Evolutionary conservation across 148 eudicot genomes (phyloP).

Genomic region (Agrostemma githago): DNA sequence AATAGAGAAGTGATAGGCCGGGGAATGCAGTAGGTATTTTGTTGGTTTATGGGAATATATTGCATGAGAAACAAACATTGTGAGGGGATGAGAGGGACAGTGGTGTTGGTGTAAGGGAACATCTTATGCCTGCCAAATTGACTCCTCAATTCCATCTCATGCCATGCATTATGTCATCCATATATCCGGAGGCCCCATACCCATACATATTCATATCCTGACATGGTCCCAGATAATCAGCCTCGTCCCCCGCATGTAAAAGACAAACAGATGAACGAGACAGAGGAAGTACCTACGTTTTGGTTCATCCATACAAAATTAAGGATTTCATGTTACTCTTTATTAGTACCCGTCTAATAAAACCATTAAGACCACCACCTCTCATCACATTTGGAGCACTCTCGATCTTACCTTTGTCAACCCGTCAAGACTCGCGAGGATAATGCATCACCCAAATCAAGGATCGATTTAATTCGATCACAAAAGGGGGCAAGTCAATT

Average conservation of each 20-base stretch:
- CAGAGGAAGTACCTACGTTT: neutral
- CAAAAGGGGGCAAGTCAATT: too few species aligned
- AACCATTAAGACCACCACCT: too few species aligned
- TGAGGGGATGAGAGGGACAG: neutral
- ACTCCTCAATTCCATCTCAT: slow-evolving; percentile 19
- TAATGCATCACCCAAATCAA: too few species aligned
- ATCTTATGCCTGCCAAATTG: slow-evolving; percentile 27
- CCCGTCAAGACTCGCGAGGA: too few species aligned
- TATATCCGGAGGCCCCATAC: neutral
- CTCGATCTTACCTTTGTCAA: too few species aligned
- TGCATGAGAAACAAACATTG: slow-evolving; percentile 12
- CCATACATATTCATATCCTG: too few species aligned
- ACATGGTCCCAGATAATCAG: too few species aligned
- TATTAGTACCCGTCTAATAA: too few species aligned
- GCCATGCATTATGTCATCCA: slow-evolving; percentile 12
- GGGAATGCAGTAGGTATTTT: neutral
- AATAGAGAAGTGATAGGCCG: neutral
- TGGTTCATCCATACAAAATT: neutral
- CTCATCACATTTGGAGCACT: too few species aligned
- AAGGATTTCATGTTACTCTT: neutral
- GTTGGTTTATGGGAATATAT: neutral
- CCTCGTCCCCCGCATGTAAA: too few species aligned
- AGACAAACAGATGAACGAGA: too few species aligned
- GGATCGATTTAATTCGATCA: too few species aligned
- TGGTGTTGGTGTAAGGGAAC: slow-evolving; percentile 12